These are phyloP conservation scores for Venturia asperata DNA, from an alignment of 2,329 filamentous ascomycete species.

Conservation along the genomic window DNA sequence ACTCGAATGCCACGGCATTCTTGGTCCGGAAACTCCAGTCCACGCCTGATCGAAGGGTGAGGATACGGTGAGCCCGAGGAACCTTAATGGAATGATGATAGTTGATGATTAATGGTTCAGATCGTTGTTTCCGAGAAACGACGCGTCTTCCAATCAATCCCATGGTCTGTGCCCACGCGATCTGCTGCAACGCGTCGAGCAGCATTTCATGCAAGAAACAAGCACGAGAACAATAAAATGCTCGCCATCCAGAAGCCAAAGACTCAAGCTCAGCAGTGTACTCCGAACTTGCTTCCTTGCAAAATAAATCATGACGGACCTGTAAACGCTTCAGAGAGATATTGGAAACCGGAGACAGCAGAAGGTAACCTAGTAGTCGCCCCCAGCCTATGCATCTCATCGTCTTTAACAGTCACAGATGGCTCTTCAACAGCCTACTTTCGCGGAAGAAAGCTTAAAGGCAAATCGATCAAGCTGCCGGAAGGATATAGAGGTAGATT, in stretches of 20 bases:
- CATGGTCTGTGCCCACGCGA: background rate
- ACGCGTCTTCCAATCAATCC: background rate
- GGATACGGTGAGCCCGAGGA: too few species aligned
- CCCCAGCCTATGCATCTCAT: slow-evolving; percentile 24
- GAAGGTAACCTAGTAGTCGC: slow-evolving; percentile 30
- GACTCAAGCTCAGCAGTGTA: slow-evolving; percentile 35
- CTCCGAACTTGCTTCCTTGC: slow-evolving; percentile 71
- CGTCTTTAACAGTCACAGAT: slow-evolving; percentile 17
- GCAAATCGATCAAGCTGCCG: slow-evolving; percentile 59
- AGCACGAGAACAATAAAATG: slow-evolving; percentile 30
- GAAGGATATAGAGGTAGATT: slow-evolving; percentile 56
- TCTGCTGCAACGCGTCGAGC: slow-evolving; percentile 3
- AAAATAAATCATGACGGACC: slow-evolving; percentile 71
- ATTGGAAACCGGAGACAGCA: slow-evolving; percentile 59
- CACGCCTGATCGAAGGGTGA: background rate
- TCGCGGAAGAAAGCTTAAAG: slow-evolving; percentile 71
- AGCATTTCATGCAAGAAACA: background rate
- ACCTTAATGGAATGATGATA: background rate
- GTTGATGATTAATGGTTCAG: background rate
- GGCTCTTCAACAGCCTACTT: slow-evolving; percentile 57
- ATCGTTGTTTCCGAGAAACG: background rate
- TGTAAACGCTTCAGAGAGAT: slow-evolving; percentile 55
- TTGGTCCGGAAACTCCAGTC: background rate
- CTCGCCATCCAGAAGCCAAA: slow-evolving; percentile 36
- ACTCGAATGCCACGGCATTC: too few species aligned